Evolutionary conservation across 768 basidiomycete species (phyloP).

Genomic region (Phaeotremella skinneri): DNA sequence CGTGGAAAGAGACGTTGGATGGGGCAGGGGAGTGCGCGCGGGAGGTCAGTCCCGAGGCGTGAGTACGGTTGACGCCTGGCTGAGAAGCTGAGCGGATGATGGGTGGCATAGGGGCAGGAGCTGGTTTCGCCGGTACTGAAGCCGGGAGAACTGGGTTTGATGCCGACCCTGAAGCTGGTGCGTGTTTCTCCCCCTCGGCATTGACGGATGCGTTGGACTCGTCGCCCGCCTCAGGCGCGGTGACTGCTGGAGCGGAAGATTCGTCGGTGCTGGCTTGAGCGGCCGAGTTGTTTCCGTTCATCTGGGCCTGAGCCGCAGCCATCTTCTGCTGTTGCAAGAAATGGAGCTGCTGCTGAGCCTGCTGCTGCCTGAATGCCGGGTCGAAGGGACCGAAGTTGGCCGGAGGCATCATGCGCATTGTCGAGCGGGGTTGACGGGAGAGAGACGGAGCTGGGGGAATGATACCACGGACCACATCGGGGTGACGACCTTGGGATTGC

Average conservation of each 20-base stretch:
- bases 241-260: not conserved
- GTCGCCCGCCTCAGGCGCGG: slow-evolving; percentile 3
- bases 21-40: slow-evolving; percentile 46
- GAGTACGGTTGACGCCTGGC: slow-evolving; percentile 40
- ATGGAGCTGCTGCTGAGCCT: slow-evolving; percentile 13
- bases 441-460: slow-evolving; percentile 44
- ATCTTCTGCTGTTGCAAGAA: slow-evolving; percentile 40
- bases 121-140: slow-evolving; percentile 34
- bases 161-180: not conserved
- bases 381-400: slow-evolving; percentile 31
- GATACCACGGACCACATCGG: slow-evolving; percentile 50
- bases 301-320: slow-evolving; percentile 26
- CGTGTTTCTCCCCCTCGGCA: not conserved
- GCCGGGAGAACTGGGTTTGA: slow-evolving; percentile 3
- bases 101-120: slow-evolving; percentile 9
- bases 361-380: slow-evolving; percentile 26
- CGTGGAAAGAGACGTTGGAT: slow-evolving; percentile 44
- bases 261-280: slow-evolving; percentile 6
- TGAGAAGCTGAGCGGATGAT: slow-evolving; percentile 42
- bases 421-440: slow-evolving; percentile 22
- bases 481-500: slow-evolving; percentile 40
- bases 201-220: not conserved
- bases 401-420: slow-evolving; percentile 27
- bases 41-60: slow-evolving; percentile 34
- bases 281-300: slow-evolving; percentile 8